A percentile compares a stretch with the other conserved stretches of the same genome.
phyloP scores from a whole-genome alignment of 1,284 basidiomycete genomes.

The Puccinia coronata region DNA sequence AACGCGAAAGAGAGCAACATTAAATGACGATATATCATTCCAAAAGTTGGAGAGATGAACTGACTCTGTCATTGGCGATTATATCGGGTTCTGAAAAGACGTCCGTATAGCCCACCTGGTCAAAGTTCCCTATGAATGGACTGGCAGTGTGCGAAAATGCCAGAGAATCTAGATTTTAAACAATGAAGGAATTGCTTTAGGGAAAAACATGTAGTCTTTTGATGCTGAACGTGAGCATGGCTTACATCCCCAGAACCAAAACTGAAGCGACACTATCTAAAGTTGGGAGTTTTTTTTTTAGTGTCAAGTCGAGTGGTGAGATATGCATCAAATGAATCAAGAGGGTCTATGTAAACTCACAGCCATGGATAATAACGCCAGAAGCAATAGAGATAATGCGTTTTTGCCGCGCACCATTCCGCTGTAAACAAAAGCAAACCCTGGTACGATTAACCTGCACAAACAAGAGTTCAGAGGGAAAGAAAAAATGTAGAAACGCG shows the following conservation, averaged over 20 bases:
- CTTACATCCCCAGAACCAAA: constrained; percentile 59
- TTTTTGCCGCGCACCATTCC: constrained; percentile 74
- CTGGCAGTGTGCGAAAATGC: constrained; percentile 64
- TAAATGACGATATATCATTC: neutral
- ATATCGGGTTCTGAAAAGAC: constrained; percentile 77
- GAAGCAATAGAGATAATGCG: constrained; percentile 63
- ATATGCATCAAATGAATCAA: neutral
- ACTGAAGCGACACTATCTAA: constrained; percentile 72
- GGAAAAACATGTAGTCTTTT: neutral
- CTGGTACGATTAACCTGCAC: constrained; percentile 30
- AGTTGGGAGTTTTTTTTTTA: constrained; percentile 64
- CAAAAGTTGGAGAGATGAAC: constrained; percentile 50
- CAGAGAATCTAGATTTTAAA: constrained; percentile 55
- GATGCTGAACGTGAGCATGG: neutral
- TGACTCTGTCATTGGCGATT: constrained; percentile 64
- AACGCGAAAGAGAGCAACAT: neutral
- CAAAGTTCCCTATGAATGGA: constrained; percentile 73
- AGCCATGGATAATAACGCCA: constrained; percentile 60
- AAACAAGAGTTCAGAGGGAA: too few relatives aligned
- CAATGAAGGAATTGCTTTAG: neutral
- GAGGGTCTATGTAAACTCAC: constrained; percentile 50
- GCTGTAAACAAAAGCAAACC: constrained; percentile 74
- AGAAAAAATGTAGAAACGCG: too few relatives aligned
- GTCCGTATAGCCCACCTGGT: constrained; percentile 64
- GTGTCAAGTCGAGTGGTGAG: neutral